phyloP scores from a whole-genome alignment of 2,329 filamentous ascomycete genomes.

The Clarireedia monteithiana region DNA sequence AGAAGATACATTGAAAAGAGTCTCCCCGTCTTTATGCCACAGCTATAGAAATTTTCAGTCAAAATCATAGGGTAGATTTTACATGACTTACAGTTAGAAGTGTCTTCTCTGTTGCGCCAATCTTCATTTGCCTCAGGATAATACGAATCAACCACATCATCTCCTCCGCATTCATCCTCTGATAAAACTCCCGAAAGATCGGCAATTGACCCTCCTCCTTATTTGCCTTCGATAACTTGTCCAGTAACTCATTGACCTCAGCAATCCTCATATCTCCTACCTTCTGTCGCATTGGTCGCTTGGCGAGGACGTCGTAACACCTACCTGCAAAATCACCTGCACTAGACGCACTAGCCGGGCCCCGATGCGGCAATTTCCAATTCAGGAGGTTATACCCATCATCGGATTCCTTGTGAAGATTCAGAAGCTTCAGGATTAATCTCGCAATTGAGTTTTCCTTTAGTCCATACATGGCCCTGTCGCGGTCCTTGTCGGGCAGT shows the following conservation, averaged over 20 bases:
- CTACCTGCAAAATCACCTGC: constrained; percentile 89
- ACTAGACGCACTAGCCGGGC: constrained; percentile 46
- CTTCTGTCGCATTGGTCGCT: constrained; percentile 67
- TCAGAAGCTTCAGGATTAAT: constrained; percentile 83
- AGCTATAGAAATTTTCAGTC: constrained; percentile 43
- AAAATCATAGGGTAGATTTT: not conserved
- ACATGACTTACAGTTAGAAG: constrained; percentile 51
- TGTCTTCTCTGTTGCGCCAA: constrained; percentile 78
- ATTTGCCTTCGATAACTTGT: constrained; percentile 64
- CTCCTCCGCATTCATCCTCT: constrained; percentile 87
- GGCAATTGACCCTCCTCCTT: constrained; percentile 79
- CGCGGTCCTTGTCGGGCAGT: constrained; percentile 84
- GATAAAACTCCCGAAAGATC: constrained; percentile 78
- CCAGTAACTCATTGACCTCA: constrained; percentile 81
- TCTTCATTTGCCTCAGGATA: constrained; percentile 69
- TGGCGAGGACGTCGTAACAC: constrained; percentile 80
- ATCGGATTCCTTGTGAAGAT: constrained; percentile 83
- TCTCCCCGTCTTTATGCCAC: constrained; percentile 73
- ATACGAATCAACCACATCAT: constrained; percentile 93
- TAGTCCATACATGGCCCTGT: constrained; percentile 85
- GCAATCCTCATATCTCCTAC: constrained; percentile 76
- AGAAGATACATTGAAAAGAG: constrained; percentile 81
- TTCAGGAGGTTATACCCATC: constrained; percentile 80
- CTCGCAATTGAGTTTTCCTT: constrained; percentile 91
- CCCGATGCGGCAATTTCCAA: constrained; percentile 82